These are phyloP conservation scores for Pleurotus tuoliensis DNA, from an alignment of 768 basidiomycete species.

Conservation along the genomic window DNA sequence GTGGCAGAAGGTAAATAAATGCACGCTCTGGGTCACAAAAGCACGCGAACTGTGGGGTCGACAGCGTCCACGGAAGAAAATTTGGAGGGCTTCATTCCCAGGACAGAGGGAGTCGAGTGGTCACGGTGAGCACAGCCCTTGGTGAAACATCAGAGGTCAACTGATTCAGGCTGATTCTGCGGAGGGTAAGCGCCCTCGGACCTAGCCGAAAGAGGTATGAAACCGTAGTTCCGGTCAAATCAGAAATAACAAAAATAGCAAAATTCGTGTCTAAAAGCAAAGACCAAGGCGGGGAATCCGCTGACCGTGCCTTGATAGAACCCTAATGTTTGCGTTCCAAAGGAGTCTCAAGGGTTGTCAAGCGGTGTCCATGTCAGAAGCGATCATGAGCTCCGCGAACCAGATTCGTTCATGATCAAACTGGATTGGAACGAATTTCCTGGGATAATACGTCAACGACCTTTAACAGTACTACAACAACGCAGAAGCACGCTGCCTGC, in stretches of 20 bases:
- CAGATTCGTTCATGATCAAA: slow-evolving; percentile 41
- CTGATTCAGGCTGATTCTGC: slow-evolving; percentile 3
- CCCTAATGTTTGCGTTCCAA: slow-evolving; percentile 27
- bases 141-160: slow-evolving; percentile 9
- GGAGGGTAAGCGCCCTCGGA: slow-evolving; percentile 22
- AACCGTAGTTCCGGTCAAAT: slow-evolving; percentile 44
- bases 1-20: slow-evolving; percentile 1
- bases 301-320: slow-evolving; percentile 39
- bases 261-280: slow-evolving; percentile 40
- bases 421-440: slow-evolving; percentile 34
- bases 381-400: slow-evolving; percentile 29
- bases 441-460: slow-evolving; percentile 45
- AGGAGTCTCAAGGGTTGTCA: slow-evolving; percentile 42
- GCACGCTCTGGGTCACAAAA: not conserved
- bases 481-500: slow-evolving; percentile 31
- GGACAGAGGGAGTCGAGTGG: not conserved
- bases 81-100: not conserved
- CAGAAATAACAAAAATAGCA: slow-evolving; percentile 40
- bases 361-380: slow-evolving; percentile 30
- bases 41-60: not conserved
- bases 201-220: slow-evolving; percentile 45
- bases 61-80: not conserved
- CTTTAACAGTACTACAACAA: slow-evolving; percentile 30
- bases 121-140: slow-evolving; percentile 3
- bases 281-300: slow-evolving; percentile 22